Percentiles rank a stretch among this genome's conserved stretches.
Evolutionary conservation across 1,284 basidiomycete species (phyloP).

Genomic region (Microbotryum violaceum): DNA sequence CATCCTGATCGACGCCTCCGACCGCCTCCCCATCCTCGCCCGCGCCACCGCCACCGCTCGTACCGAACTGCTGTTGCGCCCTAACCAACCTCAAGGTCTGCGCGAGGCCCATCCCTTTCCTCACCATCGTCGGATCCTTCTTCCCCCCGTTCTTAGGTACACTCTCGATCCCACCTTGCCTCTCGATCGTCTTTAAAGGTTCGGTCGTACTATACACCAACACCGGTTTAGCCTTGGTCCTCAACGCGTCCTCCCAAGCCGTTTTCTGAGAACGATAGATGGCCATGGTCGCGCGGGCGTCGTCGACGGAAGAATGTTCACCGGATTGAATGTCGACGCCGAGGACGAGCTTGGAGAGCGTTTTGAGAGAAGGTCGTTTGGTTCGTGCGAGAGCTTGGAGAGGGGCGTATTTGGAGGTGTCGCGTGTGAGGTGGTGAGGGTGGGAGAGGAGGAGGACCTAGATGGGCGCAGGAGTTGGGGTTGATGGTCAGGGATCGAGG

Average conservation of each 20-base stretch:
- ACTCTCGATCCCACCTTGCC: too few species aligned
- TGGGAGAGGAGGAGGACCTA: constrained; percentile 86
- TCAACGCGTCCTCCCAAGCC: constrained; percentile 62
- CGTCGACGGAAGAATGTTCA: constrained; percentile 82
- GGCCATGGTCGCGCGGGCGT: constrained; percentile 93
- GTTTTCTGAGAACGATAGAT: constrained; percentile 79
- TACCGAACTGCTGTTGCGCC: constrained; percentile 3
- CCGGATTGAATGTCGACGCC: constrained; percentile 77
- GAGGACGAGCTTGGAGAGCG: constrained; percentile 72
- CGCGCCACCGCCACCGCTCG: background rate
- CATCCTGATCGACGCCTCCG: background rate
- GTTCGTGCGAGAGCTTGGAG: constrained; percentile 51
- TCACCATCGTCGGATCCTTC: constrained; percentile 2
- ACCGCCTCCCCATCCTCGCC: background rate
- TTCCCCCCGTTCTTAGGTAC: too few species aligned
- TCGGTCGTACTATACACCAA: constrained; percentile 23
- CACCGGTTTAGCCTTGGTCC: constrained; percentile 16
- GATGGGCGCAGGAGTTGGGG: background rate
- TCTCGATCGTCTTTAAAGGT: constrained; percentile 1
- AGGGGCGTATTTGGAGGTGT: constrained; percentile 62
- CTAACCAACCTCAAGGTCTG: constrained; percentile 17
- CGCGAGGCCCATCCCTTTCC: constrained; percentile 17
- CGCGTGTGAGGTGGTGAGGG: constrained; percentile 66
- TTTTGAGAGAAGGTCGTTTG: constrained; percentile 65
- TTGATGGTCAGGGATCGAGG: background rate